Base-by-base conservation (phyloP, 805 yeast species). In the Candida golubevii region DNA sequence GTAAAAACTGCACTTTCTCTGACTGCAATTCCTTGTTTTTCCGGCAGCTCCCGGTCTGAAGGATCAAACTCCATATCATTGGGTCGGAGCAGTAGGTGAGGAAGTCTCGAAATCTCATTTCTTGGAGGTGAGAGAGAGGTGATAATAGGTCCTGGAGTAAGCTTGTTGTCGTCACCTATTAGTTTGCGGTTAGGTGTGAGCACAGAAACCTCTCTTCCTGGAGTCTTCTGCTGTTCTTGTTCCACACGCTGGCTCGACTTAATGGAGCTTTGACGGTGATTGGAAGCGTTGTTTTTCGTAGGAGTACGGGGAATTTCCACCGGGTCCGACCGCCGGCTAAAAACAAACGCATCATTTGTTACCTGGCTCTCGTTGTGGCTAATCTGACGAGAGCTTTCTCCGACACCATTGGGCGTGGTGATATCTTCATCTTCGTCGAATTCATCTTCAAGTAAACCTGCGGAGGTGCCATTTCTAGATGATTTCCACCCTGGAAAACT, bases 41-140 rank as follows among this genome's bases (percentile, higher is more conserved):
- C 49, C 1, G 51, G 48, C 54, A 49, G 50, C 1, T 44, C 53
- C 1, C 36, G 48, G 36, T 60, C 63, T 4, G 63, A 58, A 5
- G 61, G 53, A 44, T 59, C 66, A 44, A 62, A 62, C 36, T 62
- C 63, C 28, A 56, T 54, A 27, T 56, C 60, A 6, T 45, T 32
- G 23, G 23, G 23, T 18, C 23, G 23, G 23, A 18, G 23, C 23
- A 18, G 23, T 18, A 18, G 3, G 23, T 18, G 23, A 18, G 23
- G 23, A 18, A 18, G 23, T 18, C 5, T 18, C 5, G 37, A 15
- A 13, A 36, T 26, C 23, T 27, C 6, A 8, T 8, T 30, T 30
- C 46, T 31, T 4, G 46, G 46, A 10, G 46, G 46, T 1, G 42
- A 38, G 11, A 43, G 39, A 4, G 33, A 12, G 13, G 13, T 35